Conservation (phyloP, 352 stramenopile genomes). For the Globisporangium cederbergense region DNA sequence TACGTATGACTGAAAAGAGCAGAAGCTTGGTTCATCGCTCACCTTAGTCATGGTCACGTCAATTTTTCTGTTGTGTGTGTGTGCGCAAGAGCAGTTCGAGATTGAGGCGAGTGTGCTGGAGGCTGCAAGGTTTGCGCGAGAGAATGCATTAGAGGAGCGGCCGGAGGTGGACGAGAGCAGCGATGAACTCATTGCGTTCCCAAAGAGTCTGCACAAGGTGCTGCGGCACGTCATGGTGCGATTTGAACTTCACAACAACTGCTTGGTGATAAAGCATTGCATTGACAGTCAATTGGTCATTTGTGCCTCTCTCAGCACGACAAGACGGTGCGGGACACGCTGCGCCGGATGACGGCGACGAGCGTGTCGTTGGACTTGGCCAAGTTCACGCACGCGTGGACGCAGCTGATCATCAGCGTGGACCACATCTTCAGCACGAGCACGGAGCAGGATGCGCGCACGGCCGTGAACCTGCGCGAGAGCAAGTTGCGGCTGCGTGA, state of each 20-base stretch:
- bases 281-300: too few species aligned
- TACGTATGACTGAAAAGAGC: slow-evolving; percentile 12
- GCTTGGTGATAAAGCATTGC: too few species aligned
- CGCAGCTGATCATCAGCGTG: slow-evolving; percentile 37
- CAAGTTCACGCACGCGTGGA: slow-evolving; percentile 32
- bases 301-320: slow-evolving; percentile 25
- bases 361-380: slow-evolving; percentile 36
- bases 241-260: too few species aligned
- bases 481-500: slow-evolving; percentile 57
- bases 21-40: neutral
- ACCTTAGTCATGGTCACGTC: neutral
- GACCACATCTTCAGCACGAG: slow-evolving; percentile 41
- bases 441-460: slow-evolving; percentile 51
- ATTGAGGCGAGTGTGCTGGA: slow-evolving; percentile 6
- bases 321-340: slow-evolving; percentile 30
- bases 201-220: slow-evolving; percentile 31
- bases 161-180: slow-evolving; percentile 20
- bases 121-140: neutral
- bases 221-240: slow-evolving; percentile 25
- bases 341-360: slow-evolving; percentile 38
- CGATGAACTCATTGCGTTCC: slow-evolving; percentile 20
- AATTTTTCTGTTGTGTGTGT: neutral
- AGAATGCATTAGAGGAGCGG: neutral
- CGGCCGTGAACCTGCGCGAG: slow-evolving; percentile 31
- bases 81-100: slow-evolving; percentile 14